Evolutionary conservation across 495 filamentous ascomycete species (phyloP), one percentile per base, ranked within the genome.

Genomic region (Collariella sp.): DNA sequence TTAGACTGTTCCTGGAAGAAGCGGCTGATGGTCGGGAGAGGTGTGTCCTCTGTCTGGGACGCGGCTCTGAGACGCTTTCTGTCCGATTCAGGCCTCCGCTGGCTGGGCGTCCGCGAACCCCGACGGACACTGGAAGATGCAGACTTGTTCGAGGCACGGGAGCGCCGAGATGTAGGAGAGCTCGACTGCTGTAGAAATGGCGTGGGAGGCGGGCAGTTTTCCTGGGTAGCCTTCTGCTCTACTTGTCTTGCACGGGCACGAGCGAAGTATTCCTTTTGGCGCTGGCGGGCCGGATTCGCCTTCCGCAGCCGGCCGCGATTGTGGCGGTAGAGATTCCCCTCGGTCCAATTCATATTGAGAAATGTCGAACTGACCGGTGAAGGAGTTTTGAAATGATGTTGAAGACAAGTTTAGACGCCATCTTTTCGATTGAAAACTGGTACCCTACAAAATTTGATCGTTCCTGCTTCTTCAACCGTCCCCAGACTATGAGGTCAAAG

Each of bases 311-410:
- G 58, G 10, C 64, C 60, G 19, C 64, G 69, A 13, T 60, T 64
- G 55, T 65, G 57, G 50, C 68, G 71, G 20, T 71, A 60, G n/a
- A 74, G 62, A 10, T 60, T 70, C 33, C 68, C 68, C 55, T 72
- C 73, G 18, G 70, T 74, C 72, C 72, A 76, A 55, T 76, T 76
- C 73, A 76, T 76, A 29, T 15, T 54, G 46, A 24, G n/a, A 40
- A 20, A 38, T 3, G 35, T 3, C 35, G 11, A 38, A 38, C 3
- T 3, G 35, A 13, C 3, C 35, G 10, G 3, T 13, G 35, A 12
- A 13, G 26, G 26, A 31, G 4, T 31, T 31, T 31, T 31, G 26
- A 9, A 31, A 31, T 5, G 9, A 5, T 31, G 9, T 9, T 4
- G 9, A 9, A 31, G 9, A 31, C 26, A 31, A 31, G 9, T 31